Evolutionary conservation across 83 land plant genomes (phyloP), one percentile per base, ranked within the genome.

Genomic region (Picea engelmannii): DNA sequence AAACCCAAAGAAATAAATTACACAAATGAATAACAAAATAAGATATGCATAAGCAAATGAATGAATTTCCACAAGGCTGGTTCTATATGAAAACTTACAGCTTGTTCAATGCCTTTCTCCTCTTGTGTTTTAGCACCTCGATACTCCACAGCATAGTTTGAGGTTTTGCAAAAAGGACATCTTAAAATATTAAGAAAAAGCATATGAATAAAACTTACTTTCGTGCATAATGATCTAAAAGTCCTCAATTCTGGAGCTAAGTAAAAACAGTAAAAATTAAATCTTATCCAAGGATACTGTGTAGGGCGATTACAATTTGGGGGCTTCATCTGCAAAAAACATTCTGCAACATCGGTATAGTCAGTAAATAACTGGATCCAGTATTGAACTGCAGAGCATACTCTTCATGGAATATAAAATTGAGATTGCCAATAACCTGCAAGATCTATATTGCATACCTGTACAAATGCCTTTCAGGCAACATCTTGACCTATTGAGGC

Each of bases 381-480:
- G 20, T 23, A 67, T 67, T 23, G 15, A 67, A 67, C 70, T 23
- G 13, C 38, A 40, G 35, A 49, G 24, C 27, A 69, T 55, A 55
- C 59, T 55, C 59, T 55, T 55, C 15, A 55, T 55, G 59, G 59
- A 55, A 55, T 55, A 55, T 55, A 55, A 55, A 55, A 55, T 12
- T 55, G 59, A 55, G 59, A 55, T 55, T 55, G 59, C 59, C 49
- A 23, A 40, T 68, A 17, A 42, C 21, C 81, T 81, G 27, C 82
- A 55, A 44, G 62, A 55, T 78, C 47, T 66, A 70, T 70, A 81
- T 16, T 42, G 13, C 35, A 62, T 82, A 96, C 99, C 99, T 89
- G 99, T 96, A 78, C 99, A 96, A 52, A 96, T 96, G 86, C 99
- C 92, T 90, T 96, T 96, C 85, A 86, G 84, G 87, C 99, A 96